Conservation (phyloP, 2,329 filamentous ascomycete genomes). For the Apiospora sp. region DNA sequence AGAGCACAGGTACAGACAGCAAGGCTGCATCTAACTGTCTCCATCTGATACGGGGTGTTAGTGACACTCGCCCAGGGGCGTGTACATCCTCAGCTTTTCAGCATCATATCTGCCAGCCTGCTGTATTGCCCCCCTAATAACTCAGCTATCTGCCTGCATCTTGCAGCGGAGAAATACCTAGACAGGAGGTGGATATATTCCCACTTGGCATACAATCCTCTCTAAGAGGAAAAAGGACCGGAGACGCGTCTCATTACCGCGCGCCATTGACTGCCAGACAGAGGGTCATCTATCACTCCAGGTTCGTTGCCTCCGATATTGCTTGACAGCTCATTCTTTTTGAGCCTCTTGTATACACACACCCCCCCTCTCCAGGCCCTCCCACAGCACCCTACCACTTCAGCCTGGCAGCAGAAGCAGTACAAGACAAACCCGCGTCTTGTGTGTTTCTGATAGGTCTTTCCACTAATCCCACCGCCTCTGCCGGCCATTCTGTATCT, state of each 20-base stretch:
- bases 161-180: not conserved
- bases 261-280: constrained; percentile 10
- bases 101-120: constrained; percentile 7
- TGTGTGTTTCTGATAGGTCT: constrained; percentile 26
- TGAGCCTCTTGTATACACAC: constrained; percentile 3
- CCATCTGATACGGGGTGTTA: constrained; percentile 17
- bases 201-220: not conserved
- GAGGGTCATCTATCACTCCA: not conserved
- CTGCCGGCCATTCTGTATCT: not conserved
- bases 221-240: not conserved
- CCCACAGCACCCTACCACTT: constrained; percentile 10
- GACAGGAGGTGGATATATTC: constrained; percentile 4
- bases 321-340: constrained; percentile 18
- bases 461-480: constrained; percentile 22
- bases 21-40: constrained; percentile 21
- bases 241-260: constrained; percentile 2
- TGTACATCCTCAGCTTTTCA: constrained; percentile 5
- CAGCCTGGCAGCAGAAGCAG: constrained; percentile 7
- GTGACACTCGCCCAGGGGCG: not conserved
- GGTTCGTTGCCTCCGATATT: constrained; percentile 16
- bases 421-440: constrained; percentile 21
- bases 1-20: constrained; percentile 20
- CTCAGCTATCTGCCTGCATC: constrained; percentile 5
- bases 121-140: not conserved
- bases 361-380: not conserved